Base-by-base conservation (phyloP, 495 filamentous ascomycete genomes). In the Alectoria sarmentosa region DNA sequence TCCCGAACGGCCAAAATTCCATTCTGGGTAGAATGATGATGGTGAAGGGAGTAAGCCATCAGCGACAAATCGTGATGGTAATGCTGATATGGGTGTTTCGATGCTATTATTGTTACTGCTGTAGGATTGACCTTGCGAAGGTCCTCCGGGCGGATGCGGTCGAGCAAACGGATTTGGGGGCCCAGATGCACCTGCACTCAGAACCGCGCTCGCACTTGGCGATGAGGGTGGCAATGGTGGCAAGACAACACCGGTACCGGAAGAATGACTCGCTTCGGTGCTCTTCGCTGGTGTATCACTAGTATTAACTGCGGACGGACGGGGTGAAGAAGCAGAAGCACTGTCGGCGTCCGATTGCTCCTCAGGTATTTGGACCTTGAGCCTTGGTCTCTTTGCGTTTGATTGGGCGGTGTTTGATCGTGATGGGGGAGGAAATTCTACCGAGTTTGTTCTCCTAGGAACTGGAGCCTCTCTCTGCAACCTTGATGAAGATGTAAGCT, bases 201-300 rank as follows among this genome's bases (percentile, higher is more conserved):
- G 78, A 36, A 98, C 82, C 4, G 90, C 84, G 21, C 90, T 89
- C 13, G 90, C 88, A 23, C 88, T 92, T 0, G 94, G 94, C 7
- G 94, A 97, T 11, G 94, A 95, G 19, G 94, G 94, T 11, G 95
- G 95, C 28, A 98, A 95, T 19, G 94, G 94, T 11, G 95, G 95
- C 28, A 98, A 83, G 3, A 96, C 90, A 17, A 92, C 86, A 55
- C 67, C 66, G 44, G 66, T 68, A 48, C 87, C 84, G 11, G 84
- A 79, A 39, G 77, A 76, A 54, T 81, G 80, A 65, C 84, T 83
- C 39, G 81, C 79, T 32, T 89, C 87, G 4, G 78, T 77, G 66
- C 72, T 78, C 9, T 52, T 52, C 13, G 48, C 48, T 28, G 48
- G 48, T 28, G 76, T 76, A 69, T 80, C 80, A 11, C 77, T 77